Percentiles rank a stretch among this genome's conserved stretches.
Evolutionary conservation across 352 stramenopile genomes (phyloP).

Genomic region (Phytopythium helicoides): DNA sequence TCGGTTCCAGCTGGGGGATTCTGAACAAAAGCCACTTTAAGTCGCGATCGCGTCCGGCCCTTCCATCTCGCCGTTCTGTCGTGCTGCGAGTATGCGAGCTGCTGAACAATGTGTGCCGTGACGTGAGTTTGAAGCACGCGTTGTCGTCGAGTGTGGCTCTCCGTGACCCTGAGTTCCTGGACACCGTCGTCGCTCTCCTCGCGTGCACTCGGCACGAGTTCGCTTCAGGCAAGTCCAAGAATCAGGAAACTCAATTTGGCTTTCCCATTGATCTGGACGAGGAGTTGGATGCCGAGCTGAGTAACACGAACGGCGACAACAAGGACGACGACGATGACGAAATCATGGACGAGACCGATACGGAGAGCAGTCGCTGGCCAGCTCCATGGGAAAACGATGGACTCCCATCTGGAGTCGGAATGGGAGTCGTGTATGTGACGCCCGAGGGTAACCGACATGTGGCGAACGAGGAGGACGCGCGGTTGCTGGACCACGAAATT

Average conservation of each 20-base stretch:
- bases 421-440: constrained; percentile 79
- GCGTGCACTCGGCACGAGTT: constrained; percentile 58
- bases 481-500: constrained; percentile 73
- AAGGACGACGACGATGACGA: constrained; percentile 45
- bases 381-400: constrained; percentile 78
- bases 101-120: constrained; percentile 54
- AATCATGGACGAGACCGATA: constrained; percentile 46
- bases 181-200: constrained; percentile 50
- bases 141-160: constrained; percentile 45
- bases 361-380: constrained; percentile 59
- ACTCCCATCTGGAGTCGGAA: constrained; percentile 58
- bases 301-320: constrained; percentile 34
- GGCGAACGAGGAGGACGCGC: constrained; percentile 29
- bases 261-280: constrained; percentile 44
- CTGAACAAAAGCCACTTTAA: constrained; percentile 23
- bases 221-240: constrained; percentile 17
- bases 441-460: constrained; percentile 56
- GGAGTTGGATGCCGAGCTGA: constrained; percentile 11
- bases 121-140: constrained; percentile 40
- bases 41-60: constrained; percentile 1
- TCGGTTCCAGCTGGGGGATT: constrained; percentile 7
- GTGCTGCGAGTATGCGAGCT: constrained; percentile 63
- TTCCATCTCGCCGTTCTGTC: constrained; percentile 41
- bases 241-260: constrained; percentile 14
- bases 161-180: constrained; percentile 38